Base-by-base conservation (phyloP, 176 grass and related monocot species). In the Carex pumila region DNA sequence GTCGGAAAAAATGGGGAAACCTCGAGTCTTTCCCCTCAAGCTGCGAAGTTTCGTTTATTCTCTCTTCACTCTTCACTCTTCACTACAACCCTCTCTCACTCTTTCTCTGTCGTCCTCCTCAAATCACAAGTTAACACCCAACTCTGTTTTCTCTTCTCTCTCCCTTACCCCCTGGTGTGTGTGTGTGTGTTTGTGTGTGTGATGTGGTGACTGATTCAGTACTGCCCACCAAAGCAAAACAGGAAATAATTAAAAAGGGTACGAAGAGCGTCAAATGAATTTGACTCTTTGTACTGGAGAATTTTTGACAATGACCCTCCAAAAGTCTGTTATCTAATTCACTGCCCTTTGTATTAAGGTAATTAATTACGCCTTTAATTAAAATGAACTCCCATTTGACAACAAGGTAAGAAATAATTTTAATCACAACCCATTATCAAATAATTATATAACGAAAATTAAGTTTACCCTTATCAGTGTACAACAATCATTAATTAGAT, bases 171-270 rank as follows among this genome's bases (percentile, higher is more conserved):
- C 41, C 71, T 53, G 31, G 69, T 31, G 39, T 85, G 39, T 41
- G 57, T 77, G 22, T 79, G 22, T 79, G 41, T 19, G 3, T 61
- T 12, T 21, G 58, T 78, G 71, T 62, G 52, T 69, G 81, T 63
- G 21, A 1, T 65, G 31, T 31, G 81, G 73, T 83, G 80, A 83
- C 81, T 83, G 81, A 69, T 83, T 47, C 61, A 83, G 81, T 83
- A 83, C 81, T 83, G 81, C 81, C 81, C 81, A 83, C 84, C 84
- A 79, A 85, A 79, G 70, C 70, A 85, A 56, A 85, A 67, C 71
- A 85, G 74, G 70, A 79, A 66, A 67, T 79, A 61, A 78, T 66
- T 79, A 85, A 78, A 78, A 85, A 85, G 36, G n/a, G 53, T 21
- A 65, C 57, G 36, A 83, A 83, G 19, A 47, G 12, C 25, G 59